Evolutionary conservation across 306 rosid genomes (phyloP).

Genomic region (Castanospermum australe): DNA sequence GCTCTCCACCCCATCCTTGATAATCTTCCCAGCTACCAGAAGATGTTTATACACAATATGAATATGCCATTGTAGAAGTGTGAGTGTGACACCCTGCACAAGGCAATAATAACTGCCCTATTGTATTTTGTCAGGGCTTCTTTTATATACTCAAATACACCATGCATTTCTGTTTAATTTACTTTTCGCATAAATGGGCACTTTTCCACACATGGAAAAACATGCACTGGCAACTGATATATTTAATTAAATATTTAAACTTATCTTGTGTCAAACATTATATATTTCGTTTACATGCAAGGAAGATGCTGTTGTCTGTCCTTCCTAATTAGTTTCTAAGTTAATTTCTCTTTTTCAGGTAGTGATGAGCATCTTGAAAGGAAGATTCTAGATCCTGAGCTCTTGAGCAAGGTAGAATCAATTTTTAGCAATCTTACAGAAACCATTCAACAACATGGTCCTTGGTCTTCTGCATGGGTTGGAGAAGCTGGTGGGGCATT

Average conservation of each 20-base stretch:
- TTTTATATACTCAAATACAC: background rate
- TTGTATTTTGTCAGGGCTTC: background rate
- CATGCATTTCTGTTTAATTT: background rate
- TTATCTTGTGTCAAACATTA: background rate
- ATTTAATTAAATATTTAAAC: background rate
- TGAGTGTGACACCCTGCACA: background rate
- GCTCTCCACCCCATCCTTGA: background rate
- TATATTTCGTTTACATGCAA: background rate
- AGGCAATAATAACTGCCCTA: background rate
- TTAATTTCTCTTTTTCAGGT: conserved; percentile 45
- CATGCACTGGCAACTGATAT: background rate
- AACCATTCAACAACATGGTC: conserved; percentile 62
- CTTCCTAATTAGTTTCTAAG: conserved; percentile 2
- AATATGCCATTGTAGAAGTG: background rate
- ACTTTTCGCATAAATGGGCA: background rate
- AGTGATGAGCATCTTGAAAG: conserved; percentile 53
- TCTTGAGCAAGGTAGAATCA: conserved; percentile 52
- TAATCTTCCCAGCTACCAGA: background rate
- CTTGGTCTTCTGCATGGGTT: conserved; percentile 90
- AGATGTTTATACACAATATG: background rate
- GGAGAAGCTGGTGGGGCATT: conserved; percentile 98
- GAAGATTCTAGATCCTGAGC: conserved; percentile 68
- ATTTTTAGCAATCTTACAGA: conserved; percentile 49
- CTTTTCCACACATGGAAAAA: background rate
- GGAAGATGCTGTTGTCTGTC: background rate